Evolutionary conservation across 2,329 filamentous ascomycete genomes (phyloP).

Genomic region (Teratosphaeria gauchensis): DNA sequence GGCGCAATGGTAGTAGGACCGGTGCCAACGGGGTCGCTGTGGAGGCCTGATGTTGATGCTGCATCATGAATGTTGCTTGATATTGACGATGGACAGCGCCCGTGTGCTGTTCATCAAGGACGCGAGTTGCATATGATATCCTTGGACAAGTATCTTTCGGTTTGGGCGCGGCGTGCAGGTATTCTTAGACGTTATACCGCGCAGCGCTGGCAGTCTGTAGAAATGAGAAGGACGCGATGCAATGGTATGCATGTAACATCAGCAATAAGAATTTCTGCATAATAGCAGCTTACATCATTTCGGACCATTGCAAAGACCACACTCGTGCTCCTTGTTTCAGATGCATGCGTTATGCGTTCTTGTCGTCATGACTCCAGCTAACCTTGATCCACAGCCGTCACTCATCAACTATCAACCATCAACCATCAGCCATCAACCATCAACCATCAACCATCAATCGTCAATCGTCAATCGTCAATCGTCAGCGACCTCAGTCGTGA

Average conservation of each 20-base stretch:
- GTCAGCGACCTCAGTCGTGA: too few relatives aligned
- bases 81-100: not conserved
- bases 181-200: not conserved
- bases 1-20: not conserved
- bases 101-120: not conserved
- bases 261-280: too few relatives aligned
- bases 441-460: too few relatives aligned
- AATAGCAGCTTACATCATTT: too few relatives aligned
- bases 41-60: not conserved
- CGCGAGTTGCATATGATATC: not conserved
- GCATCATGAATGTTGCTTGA: not conserved
- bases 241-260: not conserved
- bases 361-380: too few relatives aligned
- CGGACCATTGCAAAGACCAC: too few relatives aligned
- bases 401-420: too few relatives aligned
- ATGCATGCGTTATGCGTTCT: too few relatives aligned
- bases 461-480: too few relatives aligned
- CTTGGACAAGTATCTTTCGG: not conserved
- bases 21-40: not conserved
- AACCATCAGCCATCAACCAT: too few relatives aligned
- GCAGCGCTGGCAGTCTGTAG: not conserved
- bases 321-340: too few relatives aligned
- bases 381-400: too few relatives aligned
- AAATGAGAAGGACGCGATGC: not conserved
- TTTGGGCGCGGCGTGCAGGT: not conserved